Evolutionary conservation across 305 asterid species (phyloP).

Genomic region (Fraxinus platypoda): DNA sequence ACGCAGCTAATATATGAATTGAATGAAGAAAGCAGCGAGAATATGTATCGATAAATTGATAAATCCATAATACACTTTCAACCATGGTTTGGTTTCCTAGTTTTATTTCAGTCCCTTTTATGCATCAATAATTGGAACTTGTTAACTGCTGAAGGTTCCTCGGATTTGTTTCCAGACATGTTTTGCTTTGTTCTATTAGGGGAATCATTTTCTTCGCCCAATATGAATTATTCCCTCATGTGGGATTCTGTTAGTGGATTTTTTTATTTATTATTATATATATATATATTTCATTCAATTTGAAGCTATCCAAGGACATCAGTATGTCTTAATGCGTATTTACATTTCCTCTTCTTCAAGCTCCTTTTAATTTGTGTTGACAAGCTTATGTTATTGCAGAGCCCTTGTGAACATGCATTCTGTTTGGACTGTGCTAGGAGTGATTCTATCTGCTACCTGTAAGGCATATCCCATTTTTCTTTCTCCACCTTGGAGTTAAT

Average conservation of each 20-base stretch:
- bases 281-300: neutral
- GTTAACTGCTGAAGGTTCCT: conserved; percentile 3
- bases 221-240: neutral
- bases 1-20: neutral
- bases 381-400: conserved; percentile 55
- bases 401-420: conserved; percentile 90
- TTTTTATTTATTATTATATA: neutral
- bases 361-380: conserved; percentile 14
- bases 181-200: conserved; percentile 5
- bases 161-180: neutral
- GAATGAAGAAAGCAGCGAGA: neutral
- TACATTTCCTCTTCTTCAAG: neutral
- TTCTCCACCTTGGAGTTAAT: neutral
- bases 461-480: conserved; percentile 35
- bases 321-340: neutral
- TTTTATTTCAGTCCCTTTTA: neutral
- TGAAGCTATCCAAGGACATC: conserved; percentile 10
- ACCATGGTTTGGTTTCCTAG: neutral
- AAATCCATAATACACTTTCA: neutral
- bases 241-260: neutral
- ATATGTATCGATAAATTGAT: neutral
- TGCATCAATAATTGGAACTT: neutral
- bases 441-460: conserved; percentile 91
- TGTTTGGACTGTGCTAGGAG: conserved; percentile 95
- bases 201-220: neutral